Percentiles rank a stretch among this genome's conserved stretches.
Conservation (phyloP, 1,284 basidiomycete species). For the Tilletia setariae region DNA sequence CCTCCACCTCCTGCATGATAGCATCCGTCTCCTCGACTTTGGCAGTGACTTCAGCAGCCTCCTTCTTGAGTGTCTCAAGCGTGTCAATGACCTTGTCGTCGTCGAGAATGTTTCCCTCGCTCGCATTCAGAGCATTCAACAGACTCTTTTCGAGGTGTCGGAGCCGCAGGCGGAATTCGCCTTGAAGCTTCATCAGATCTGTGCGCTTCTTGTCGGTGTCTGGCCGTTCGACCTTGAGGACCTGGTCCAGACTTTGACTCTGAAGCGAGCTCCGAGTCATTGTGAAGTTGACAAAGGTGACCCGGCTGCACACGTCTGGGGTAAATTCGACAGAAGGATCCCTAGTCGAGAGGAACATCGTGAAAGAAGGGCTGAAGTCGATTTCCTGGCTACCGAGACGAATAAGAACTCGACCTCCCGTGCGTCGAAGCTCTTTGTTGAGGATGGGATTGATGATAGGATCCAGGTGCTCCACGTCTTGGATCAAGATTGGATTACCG, state of each 20-base stretch:
- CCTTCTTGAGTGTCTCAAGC: slow-evolving; percentile 90
- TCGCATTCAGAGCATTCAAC: slow-evolving; percentile 93
- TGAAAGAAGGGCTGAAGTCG: slow-evolving; percentile 95
- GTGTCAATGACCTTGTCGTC: slow-evolving; percentile 99
- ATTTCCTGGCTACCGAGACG: slow-evolving; percentile 98
- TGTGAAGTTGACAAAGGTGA: slow-evolving; percentile 99
- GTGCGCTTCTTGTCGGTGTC: slow-evolving; percentile 95
- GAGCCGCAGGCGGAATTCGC: slow-evolving; percentile 90
- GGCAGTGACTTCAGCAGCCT: slow-evolving; percentile 90
- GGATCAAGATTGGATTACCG: slow-evolving; percentile 92
- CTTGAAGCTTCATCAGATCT: slow-evolving; percentile 98
- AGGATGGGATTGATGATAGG: slow-evolving; percentile 96
- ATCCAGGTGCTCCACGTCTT: slow-evolving; percentile 96
- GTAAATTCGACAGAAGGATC: slow-evolving; percentile 97
- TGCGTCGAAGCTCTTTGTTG: slow-evolving; percentile 85
- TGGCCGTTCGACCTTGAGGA: slow-evolving; percentile 91
- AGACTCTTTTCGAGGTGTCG: slow-evolving; percentile 89
- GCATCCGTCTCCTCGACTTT: slow-evolving; percentile 98
- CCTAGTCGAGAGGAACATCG: slow-evolving; percentile 93
- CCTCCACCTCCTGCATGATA: slow-evolving; percentile 92
- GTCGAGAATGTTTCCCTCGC: slow-evolving; percentile 92
- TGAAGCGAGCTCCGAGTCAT: slow-evolving; percentile 98
- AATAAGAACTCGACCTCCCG: slow-evolving; percentile 92
- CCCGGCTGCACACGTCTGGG: slow-evolving; percentile 96
- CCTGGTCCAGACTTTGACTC: slow-evolving; percentile 94